These are phyloP conservation scores for Mucor plumbeus DNA, from an alignment of 371 early-diverging fungal species.

Conservation along the genomic window DNA sequence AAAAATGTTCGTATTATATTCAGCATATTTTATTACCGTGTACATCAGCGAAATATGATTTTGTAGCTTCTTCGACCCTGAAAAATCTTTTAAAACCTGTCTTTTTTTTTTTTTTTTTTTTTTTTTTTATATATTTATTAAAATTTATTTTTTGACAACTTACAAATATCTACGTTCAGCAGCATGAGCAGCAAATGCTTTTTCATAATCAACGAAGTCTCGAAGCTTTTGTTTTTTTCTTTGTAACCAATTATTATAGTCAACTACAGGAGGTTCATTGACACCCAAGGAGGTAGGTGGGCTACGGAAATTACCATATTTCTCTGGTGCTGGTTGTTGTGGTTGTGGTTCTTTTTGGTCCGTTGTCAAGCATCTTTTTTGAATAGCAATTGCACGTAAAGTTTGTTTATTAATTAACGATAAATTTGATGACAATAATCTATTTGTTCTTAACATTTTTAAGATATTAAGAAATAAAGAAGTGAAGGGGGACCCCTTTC, in stretches of 20 bases:
- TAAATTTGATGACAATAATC: neutral
- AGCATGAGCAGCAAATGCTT: conserved; percentile 57
- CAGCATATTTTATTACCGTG: conserved; percentile 51
- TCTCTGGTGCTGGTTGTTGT: conserved; percentile 13
- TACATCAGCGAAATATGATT: conserved; percentile 71
- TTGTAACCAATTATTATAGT: conserved; percentile 41
- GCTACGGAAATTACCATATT: conserved; percentile 32
- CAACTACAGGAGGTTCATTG: conserved; percentile 47
- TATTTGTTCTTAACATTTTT: neutral
- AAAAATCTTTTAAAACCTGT: neutral
- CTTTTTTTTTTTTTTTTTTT: too few relatives aligned
- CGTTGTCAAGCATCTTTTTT: conserved; percentile 12
- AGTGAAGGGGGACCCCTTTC: neutral
- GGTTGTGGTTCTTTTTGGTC: conserved; percentile 10
- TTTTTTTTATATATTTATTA: neutral
- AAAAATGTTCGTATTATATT: too few relatives aligned
- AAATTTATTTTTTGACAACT: conserved; percentile 13
- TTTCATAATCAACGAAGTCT: conserved; percentile 57
- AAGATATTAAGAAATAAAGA: neutral
- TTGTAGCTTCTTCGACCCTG: conserved; percentile 64
- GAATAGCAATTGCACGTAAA: neutral
- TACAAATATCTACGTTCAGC: conserved; percentile 64
- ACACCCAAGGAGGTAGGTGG: conserved; percentile 44
- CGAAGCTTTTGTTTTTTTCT: conserved; percentile 48
- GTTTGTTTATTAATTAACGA: neutral